Percentiles rank a stretch among this genome's conserved stretches.
Evolutionary conservation across 2,329 filamentous ascomycete species (phyloP).

Genomic region (Diaporthe aspalathi): DNA sequence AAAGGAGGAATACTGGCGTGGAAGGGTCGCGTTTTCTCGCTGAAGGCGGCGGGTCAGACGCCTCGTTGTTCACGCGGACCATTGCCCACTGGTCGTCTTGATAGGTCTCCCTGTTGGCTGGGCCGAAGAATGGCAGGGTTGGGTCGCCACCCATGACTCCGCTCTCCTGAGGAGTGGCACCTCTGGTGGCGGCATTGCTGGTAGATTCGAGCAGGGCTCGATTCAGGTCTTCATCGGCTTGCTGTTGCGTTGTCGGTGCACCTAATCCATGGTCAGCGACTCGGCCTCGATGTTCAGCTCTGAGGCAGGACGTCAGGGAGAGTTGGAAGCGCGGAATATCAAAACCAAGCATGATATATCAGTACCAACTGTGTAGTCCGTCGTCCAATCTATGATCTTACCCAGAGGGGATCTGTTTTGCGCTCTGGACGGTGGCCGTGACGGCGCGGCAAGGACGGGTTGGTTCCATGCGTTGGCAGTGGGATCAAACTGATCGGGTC

Average conservation of each 20-base stretch:
- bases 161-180: constrained; percentile 58
- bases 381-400: constrained; percentile 61
- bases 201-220: constrained; percentile 66
- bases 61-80: constrained; percentile 55
- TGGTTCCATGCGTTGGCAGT: constrained; percentile 32
- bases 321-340: constrained; percentile 16
- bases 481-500: constrained; percentile 33
- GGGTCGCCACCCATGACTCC: constrained; percentile 57
- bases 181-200: constrained; percentile 60
- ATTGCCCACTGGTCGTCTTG: constrained; percentile 69
- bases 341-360: constrained; percentile 39
- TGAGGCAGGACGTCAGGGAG: constrained; percentile 36
- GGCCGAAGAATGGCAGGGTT: constrained; percentile 65
- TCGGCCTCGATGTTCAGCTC: constrained; percentile 31
- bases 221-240: constrained; percentile 67
- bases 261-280: constrained; percentile 35
- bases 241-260: constrained; percentile 48
- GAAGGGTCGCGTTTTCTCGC: constrained; percentile 55
- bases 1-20: constrained; percentile 65
- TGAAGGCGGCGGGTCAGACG: constrained; percentile 55
- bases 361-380: constrained; percentile 56
- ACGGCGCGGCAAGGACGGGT: constrained; percentile 60
- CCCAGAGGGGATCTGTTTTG: constrained; percentile 68
- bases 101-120: constrained; percentile 67
- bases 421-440: constrained; percentile 71